Evolutionary conservation across 2,329 filamentous ascomycete genomes (phyloP).

Genomic region (Trichoderma sp.): DNA sequence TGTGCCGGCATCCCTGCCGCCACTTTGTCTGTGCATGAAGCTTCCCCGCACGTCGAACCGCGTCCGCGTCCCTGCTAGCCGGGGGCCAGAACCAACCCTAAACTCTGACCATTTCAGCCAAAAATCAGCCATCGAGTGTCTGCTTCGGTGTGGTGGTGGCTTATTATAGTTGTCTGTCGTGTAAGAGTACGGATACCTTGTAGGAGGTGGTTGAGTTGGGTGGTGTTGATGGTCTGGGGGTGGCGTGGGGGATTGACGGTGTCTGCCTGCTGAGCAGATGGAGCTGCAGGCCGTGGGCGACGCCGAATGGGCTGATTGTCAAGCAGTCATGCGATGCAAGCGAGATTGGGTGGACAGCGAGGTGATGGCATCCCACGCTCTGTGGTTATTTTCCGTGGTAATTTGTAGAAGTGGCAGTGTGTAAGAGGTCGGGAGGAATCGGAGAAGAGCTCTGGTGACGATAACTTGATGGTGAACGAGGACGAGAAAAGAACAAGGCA

Average conservation of each 20-base stretch:
- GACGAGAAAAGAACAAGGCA: too few relatives aligned
- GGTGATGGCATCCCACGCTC: background rate
- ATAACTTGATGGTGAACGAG: too few relatives aligned
- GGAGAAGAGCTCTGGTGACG: background rate
- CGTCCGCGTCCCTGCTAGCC: constrained; percentile 3
- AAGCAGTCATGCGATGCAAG: constrained; percentile 4
- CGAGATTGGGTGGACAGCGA: background rate
- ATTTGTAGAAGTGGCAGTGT: background rate
- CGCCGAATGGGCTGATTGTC: background rate
- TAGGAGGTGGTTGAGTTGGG: too few relatives aligned
- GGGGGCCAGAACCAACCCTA: constrained; percentile 5
- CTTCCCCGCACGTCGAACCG: constrained; percentile 19
- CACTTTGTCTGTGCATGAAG: constrained; percentile 10
- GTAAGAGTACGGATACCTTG: too few relatives aligned
- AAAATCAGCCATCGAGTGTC: too few relatives aligned
- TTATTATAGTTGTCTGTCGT: too few relatives aligned
- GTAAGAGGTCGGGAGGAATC: constrained; percentile 1
- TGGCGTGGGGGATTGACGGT: constrained; percentile 23
- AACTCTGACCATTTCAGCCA: constrained; percentile 26
- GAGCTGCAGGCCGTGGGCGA: too few relatives aligned
- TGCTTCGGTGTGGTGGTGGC: too few relatives aligned
- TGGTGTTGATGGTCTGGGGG: background rate
- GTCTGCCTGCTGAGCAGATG: background rate
- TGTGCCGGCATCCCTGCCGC: constrained; percentile 17
- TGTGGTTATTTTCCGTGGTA: background rate